Percentiles rank a stretch among this genome's conserved stretches.
Evolutionary conservation across 2,329 filamentous ascomycete genomes (phyloP).

Genomic region (Periconia digitata): DNA sequence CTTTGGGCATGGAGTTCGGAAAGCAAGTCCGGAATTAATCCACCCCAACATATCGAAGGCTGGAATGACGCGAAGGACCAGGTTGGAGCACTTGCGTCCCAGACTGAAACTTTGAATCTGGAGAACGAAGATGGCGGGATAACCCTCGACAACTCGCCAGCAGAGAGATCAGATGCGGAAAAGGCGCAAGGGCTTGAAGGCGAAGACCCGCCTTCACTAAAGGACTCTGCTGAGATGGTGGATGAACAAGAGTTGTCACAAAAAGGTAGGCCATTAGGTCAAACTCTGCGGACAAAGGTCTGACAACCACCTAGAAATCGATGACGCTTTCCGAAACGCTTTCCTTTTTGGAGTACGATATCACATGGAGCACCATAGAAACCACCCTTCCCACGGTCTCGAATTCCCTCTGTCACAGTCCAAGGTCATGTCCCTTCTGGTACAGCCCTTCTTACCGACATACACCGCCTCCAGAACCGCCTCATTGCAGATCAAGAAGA

Average conservation of each 20-base stretch:
- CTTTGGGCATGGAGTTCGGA: conserved; percentile 64
- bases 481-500: conserved; percentile 68
- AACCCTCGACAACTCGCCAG: conserved; percentile 6
- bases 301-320: conserved; percentile 57
- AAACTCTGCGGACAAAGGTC: neutral
- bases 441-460: conserved; percentile 67
- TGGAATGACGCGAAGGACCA: conserved; percentile 47
- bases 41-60: conserved; percentile 57
- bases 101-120: conserved; percentile 45
- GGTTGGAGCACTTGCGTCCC: conserved; percentile 40
- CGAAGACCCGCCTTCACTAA: conserved; percentile 34
- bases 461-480: conserved; percentile 57
- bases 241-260: conserved; percentile 58
- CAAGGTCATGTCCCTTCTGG: conserved; percentile 62
- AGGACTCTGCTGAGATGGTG: conserved; percentile 38
- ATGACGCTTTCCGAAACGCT: conserved; percentile 65
- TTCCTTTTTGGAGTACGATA: conserved; percentile 65
- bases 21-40: conserved; percentile 54
- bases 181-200: conserved; percentile 36
- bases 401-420: conserved; percentile 66
- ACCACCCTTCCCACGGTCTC: conserved; percentile 56
- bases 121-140: conserved; percentile 55
- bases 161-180: conserved; percentile 35
- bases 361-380: conserved; percentile 58
- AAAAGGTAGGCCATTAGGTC: conserved; percentile 48